phyloP scores from a whole-genome alignment of 2,329 filamentous ascomycete species.

The Hymenoscyphus infarciens region DNA sequence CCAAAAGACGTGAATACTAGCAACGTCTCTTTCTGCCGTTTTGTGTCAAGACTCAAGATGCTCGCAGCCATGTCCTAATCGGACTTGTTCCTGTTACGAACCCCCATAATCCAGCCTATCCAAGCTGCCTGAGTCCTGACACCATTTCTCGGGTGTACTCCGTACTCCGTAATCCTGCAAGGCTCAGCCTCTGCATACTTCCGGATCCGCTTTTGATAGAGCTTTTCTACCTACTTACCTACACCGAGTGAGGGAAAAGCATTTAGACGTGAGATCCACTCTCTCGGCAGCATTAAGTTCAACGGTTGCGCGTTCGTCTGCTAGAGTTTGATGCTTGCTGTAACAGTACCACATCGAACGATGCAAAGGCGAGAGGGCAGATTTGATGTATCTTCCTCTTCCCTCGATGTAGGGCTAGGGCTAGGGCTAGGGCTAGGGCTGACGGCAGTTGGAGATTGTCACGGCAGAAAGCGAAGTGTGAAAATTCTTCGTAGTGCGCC shows the following conservation, averaged over 20 bases:
- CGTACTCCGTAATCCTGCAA: conserved; percentile 12
- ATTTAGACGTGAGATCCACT: background rate
- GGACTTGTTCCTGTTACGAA: conserved; percentile 1
- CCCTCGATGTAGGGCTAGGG: too few species aligned
- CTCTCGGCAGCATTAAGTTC: background rate
- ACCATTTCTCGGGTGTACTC: conserved; percentile 15
- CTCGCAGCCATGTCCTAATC: conserved; percentile 26
- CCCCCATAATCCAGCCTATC: background rate
- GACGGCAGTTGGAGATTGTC: too few species aligned
- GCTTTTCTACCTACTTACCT: conserved; percentile 23
- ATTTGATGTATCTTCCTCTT: too few species aligned
- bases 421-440: too few species aligned
- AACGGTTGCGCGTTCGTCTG: background rate
- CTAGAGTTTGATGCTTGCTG: background rate
- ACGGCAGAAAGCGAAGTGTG: background rate
- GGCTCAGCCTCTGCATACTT: conserved; percentile 17
- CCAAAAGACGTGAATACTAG: conserved; percentile 12
- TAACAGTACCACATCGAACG: too few species aligned
- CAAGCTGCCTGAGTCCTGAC: conserved; percentile 1
- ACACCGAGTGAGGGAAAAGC: background rate
- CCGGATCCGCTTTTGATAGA: conserved; percentile 31
- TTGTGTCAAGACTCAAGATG: conserved; percentile 11
- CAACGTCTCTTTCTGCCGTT: background rate
- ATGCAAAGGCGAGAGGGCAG: too few species aligned
- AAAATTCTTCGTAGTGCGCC: background rate